phyloP scores from a whole-genome alignment of 2,329 filamentous ascomycete genomes.

The Cadophora gregata region DNA sequence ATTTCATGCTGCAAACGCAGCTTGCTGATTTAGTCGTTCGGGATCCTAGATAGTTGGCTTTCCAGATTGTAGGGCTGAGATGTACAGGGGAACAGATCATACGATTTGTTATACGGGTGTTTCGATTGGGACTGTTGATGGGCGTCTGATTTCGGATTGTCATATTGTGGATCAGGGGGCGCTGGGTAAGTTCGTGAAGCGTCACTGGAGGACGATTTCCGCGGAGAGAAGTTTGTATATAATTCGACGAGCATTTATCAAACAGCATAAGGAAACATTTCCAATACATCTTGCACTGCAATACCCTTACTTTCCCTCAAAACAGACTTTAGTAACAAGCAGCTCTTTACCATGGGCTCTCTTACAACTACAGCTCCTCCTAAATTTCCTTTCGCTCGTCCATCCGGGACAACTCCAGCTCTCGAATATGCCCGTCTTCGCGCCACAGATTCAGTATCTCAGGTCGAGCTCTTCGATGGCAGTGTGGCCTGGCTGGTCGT shows the following conservation, averaged over 20 bases:
- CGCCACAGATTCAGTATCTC: conserved; percentile 51
- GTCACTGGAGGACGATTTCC: not conserved
- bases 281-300: not conserved
- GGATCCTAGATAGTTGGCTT: not conserved
- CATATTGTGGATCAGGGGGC: not conserved
- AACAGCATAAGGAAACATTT: not conserved
- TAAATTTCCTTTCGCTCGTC: conserved; percentile 49
- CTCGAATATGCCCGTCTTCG: conserved; percentile 52
- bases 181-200: conserved; percentile 1
- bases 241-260: not conserved
- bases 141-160: not conserved
- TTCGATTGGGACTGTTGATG: not conserved
- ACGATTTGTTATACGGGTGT: conserved; percentile 5
- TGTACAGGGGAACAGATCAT: not conserved
- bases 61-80: not conserved
- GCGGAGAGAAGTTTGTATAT: conserved; percentile 1
- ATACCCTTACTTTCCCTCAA: not conserved
- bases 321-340: not conserved
- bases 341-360: not conserved
- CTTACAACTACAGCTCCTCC: conserved; percentile 27
- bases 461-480: conserved; percentile 55
- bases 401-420: conserved; percentile 49
- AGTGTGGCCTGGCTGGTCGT: conserved; percentile 54
- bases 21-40: not conserved
- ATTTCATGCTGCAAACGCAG: not conserved